Evolutionary conservation across 148 eudicot species (phyloP).

Genomic region (Camellia granthamiana): DNA sequence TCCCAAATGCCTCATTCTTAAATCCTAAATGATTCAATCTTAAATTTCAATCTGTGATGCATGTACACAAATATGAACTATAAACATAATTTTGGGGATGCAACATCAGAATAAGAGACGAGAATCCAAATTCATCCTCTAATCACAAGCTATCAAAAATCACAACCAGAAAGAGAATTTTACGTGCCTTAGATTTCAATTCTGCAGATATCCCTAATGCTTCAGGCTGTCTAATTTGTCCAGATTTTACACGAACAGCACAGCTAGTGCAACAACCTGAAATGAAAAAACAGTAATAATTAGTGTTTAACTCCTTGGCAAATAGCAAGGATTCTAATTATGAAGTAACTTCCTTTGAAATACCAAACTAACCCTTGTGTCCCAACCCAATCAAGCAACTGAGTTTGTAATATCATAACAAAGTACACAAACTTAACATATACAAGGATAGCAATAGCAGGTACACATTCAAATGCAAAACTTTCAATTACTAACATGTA

Average conservation of each 20-base stretch:
- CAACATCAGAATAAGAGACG: not conserved
- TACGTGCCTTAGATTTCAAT: constrained; percentile 66
- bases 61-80: not conserved
- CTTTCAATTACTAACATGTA: not conserved
- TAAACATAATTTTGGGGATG: not conserved
- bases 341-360: not conserved
- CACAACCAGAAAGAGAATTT: not conserved
- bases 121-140: not conserved
- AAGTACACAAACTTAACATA: no score
- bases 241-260: constrained; percentile 91
- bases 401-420: not conserved
- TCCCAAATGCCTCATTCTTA: not conserved
- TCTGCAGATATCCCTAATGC: constrained; percentile 94
- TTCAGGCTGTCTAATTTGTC: constrained; percentile 85
- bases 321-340: not conserved
- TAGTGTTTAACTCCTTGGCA: constrained; percentile 1
- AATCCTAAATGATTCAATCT: not conserved
- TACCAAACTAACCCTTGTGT: no score
- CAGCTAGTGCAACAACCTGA: constrained; percentile 98
- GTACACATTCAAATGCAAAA: constrained; percentile 4
- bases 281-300: constrained; percentile 6
- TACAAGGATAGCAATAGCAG: not conserved
- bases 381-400: not conserved
- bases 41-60: not conserved
- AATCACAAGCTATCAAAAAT: not conserved